Evolutionary conservation across 176 grass and related monocot genomes (phyloP).

Genomic region (Avena atlantica): DNA sequence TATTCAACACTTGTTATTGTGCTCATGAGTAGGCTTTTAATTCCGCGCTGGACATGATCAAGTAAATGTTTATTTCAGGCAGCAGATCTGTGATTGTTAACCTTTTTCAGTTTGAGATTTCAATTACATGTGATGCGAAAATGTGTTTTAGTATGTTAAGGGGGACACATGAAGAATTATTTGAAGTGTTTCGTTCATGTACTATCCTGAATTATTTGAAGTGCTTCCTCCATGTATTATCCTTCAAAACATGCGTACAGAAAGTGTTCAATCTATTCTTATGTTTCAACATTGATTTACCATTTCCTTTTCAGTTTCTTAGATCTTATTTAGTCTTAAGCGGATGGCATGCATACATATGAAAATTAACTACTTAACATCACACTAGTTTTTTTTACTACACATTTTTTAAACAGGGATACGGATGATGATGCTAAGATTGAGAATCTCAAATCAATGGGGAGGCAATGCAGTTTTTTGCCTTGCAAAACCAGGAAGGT

Average conservation of each 20-base stretch:
- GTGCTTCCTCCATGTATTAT: background rate
- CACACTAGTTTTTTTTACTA: background rate
- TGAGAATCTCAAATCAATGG: constrained; percentile 49
- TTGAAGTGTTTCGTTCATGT: background rate
- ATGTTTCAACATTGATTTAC: background rate
- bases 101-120: constrained; percentile 1
- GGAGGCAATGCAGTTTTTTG: constrained; percentile 46
- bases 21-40: background rate
- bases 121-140: background rate
- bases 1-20: background rate
- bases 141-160: background rate
- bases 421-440: constrained; percentile 40
- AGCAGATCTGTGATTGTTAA: background rate
- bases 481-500: constrained; percentile 69
- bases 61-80: constrained; percentile 26
- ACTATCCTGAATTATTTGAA: constrained; percentile 6
- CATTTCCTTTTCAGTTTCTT: constrained; percentile 22
- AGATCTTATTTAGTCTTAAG: constrained; percentile 33
- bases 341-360: constrained; percentile 18
- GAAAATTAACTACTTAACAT: background rate
- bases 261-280: constrained; percentile 19
- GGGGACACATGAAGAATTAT: background rate
- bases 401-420: constrained; percentile 52
- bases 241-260: background rate
- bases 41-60: background rate